Percentiles rank a stretch among this genome's conserved stretches.
phyloP scores from a whole-genome alignment of 352 stramenopile species.

The Blastocystis sp. region DNA sequence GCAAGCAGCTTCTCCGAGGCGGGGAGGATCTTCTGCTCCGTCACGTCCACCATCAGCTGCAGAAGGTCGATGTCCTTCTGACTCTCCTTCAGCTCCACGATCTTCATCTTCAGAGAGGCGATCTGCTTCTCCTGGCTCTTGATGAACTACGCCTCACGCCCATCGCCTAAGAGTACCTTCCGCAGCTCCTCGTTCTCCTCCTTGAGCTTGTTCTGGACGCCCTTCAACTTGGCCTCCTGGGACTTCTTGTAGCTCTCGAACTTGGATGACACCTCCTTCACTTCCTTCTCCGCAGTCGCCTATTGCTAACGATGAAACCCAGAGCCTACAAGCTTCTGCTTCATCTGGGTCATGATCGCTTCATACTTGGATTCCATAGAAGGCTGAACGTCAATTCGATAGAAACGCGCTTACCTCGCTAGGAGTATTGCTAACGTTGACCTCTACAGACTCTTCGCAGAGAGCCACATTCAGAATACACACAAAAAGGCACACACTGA shows the following conservation, averaged over 20 bases:
- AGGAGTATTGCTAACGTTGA: neutral
- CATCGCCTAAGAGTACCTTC: neutral
- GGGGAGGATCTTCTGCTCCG: conserved; percentile 4
- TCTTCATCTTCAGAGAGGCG: neutral
- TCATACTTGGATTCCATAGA: neutral
- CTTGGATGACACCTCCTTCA: neutral
- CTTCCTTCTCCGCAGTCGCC: neutral
- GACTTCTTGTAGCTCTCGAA: neutral
- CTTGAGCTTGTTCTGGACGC: neutral
- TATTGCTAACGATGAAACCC: neutral
- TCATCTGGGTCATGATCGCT: neutral
- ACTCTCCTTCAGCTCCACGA: neutral
- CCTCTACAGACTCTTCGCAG: conserved; percentile 17
- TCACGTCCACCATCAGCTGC: neutral
- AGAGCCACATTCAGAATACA: neutral
- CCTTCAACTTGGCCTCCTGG: neutral
- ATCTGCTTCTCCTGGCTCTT: neutral
- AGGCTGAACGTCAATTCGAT: neutral
- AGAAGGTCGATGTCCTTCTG: neutral
- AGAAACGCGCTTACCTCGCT: neutral
- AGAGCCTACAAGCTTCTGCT: neutral
- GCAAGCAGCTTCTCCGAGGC: neutral
- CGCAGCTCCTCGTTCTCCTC: neutral
- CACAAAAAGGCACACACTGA: neutral
- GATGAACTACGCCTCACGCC: neutral